Percentiles rank a stretch among this genome's conserved stretches.
Evolutionary conservation across 495 filamentous ascomycete species (phyloP).

Genomic region (Aspergillus taichungensis): DNA sequence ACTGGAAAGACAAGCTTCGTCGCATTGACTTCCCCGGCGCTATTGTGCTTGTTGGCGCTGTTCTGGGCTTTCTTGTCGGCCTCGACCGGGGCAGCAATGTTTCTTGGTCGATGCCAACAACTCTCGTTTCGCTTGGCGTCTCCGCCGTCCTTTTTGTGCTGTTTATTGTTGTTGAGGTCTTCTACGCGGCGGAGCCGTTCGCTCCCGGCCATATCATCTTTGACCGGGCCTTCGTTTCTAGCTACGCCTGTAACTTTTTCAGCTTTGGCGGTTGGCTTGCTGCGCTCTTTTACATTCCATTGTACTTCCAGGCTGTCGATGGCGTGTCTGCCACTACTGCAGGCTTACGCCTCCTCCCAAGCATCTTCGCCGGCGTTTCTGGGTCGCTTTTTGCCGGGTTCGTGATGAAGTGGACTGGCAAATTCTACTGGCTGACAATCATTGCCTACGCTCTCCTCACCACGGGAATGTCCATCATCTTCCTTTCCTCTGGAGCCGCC

Average conservation of each 20-base stretch:
- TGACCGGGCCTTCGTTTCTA: slow-evolving; percentile 55
- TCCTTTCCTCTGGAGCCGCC: slow-evolving; percentile 51
- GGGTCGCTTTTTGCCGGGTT: slow-evolving; percentile 64
- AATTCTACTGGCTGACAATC: slow-evolving; percentile 69
- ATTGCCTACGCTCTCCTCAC: slow-evolving; percentile 43
- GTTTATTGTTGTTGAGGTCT: slow-evolving; percentile 64
- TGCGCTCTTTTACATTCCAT: slow-evolving; percentile 64
- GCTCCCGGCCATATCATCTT: slow-evolving; percentile 76
- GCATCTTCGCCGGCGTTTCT: slow-evolving; percentile 51
- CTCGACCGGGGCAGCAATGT: slow-evolving; percentile 73
- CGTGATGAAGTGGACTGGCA: slow-evolving; percentile 68
- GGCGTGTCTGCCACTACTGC: slow-evolving; percentile 55
- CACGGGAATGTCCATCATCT: slow-evolving; percentile 44
- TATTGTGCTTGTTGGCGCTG: slow-evolving; percentile 57
- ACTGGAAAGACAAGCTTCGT: slow-evolving; percentile 58
- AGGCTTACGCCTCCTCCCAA: slow-evolving; percentile 60
- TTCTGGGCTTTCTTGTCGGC: slow-evolving; percentile 63
- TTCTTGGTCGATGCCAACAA: slow-evolving; percentile 53
- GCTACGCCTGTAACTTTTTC: slow-evolving; percentile 71
- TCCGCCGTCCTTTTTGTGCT: slow-evolving; percentile 53
- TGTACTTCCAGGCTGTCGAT: slow-evolving; percentile 71
- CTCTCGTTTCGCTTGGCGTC: slow-evolving; percentile 48
- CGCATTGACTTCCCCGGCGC: slow-evolving; percentile 78
- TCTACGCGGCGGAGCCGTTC: slow-evolving; percentile 67
- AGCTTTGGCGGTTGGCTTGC: slow-evolving; percentile 58